Evolutionary conservation across 2,329 filamentous ascomycete species (phyloP).

Genomic region (Aspergillus pseudoglaucus): DNA sequence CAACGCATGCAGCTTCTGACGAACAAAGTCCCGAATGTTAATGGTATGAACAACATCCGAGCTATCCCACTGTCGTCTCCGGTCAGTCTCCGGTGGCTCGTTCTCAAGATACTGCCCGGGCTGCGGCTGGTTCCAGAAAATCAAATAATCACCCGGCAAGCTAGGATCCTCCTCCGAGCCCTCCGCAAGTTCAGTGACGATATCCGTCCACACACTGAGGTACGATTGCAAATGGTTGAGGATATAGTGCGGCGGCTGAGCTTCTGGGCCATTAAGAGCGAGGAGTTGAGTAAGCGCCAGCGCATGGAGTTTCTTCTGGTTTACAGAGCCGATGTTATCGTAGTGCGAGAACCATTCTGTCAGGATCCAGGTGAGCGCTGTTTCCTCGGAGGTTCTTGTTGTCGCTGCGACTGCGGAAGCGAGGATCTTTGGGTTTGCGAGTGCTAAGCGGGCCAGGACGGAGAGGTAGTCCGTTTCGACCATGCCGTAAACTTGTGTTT

Average conservation of each 20-base stretch:
- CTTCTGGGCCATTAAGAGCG: constrained; percentile 27
- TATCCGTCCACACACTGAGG: constrained; percentile 42
- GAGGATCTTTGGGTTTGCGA: constrained; percentile 66
- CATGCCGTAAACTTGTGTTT: constrained; percentile 63
- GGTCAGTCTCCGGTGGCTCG: constrained; percentile 36
- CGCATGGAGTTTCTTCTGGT: constrained; percentile 42
- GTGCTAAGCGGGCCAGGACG: constrained; percentile 69
- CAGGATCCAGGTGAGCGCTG: constrained; percentile 38
- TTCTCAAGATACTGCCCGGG: constrained; percentile 27
- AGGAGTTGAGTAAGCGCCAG: constrained; percentile 43
- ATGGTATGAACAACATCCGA: constrained; percentile 38
- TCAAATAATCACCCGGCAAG: constrained; percentile 36
- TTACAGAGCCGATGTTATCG: constrained; percentile 41
- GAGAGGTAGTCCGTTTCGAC: constrained; percentile 81
- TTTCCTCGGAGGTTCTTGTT: constrained; percentile 26
- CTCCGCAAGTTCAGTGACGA: constrained; percentile 39
- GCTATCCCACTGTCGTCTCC: constrained; percentile 35
- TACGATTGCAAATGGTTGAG: constrained; percentile 41
- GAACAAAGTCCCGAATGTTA: constrained; percentile 40
- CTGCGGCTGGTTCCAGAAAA: constrained; percentile 31
- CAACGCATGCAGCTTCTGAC: constrained; percentile 34
- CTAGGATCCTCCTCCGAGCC: constrained; percentile 32
- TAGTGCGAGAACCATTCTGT: constrained; percentile 45
- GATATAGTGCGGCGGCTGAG: constrained; percentile 34
- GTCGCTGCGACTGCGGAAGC: constrained; percentile 44